These are phyloP conservation scores for Hemileccinum impolitum DNA, from an alignment of 768 basidiomycete species.

Conservation along the genomic window DNA sequence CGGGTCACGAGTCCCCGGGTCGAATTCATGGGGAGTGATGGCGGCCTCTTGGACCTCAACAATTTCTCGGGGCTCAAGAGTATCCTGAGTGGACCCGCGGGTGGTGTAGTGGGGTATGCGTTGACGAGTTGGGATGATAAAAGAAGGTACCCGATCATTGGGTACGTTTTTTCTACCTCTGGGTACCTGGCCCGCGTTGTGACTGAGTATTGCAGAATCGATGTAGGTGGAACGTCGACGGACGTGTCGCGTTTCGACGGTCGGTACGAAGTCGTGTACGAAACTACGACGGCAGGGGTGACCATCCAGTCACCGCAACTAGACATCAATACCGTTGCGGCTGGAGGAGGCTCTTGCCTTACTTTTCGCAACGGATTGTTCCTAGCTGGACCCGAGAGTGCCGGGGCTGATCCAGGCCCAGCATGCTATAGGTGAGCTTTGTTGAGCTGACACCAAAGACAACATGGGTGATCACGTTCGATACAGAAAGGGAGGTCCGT, in stretches of 20 bases:
- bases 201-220: constrained; percentile 48
- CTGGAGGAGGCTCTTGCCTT: constrained; percentile 89
- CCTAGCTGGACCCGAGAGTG: constrained; percentile 87
- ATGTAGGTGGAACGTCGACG: constrained; percentile 94
- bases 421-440: constrained; percentile 74
- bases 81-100: constrained; percentile 90
- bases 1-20: constrained; percentile 62
- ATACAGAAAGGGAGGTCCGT: constrained; percentile 79
- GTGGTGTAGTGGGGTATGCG: constrained; percentile 94
- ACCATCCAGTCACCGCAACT: constrained; percentile 90
- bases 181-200: neutral
- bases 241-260: constrained; percentile 94
- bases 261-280: constrained; percentile 88
- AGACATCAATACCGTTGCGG: constrained; percentile 95
- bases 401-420: constrained; percentile 92
- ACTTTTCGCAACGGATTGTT: constrained; percentile 90
- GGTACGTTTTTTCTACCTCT: constrained; percentile 43
- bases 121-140: constrained; percentile 82
- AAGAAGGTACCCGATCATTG: constrained; percentile 73
- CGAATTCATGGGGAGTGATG: constrained; percentile 96
- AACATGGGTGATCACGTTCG: neutral
- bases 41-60: constrained; percentile 71
- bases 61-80: constrained; percentile 94
- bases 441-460: neutral
- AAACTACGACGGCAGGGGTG: constrained; percentile 93